A percentile compares a stretch with the other conserved stretches of the same genome.
Evolutionary conservation across 768 basidiomycete genomes (phyloP).

Genomic region (Lentinus tigrinus): DNA sequence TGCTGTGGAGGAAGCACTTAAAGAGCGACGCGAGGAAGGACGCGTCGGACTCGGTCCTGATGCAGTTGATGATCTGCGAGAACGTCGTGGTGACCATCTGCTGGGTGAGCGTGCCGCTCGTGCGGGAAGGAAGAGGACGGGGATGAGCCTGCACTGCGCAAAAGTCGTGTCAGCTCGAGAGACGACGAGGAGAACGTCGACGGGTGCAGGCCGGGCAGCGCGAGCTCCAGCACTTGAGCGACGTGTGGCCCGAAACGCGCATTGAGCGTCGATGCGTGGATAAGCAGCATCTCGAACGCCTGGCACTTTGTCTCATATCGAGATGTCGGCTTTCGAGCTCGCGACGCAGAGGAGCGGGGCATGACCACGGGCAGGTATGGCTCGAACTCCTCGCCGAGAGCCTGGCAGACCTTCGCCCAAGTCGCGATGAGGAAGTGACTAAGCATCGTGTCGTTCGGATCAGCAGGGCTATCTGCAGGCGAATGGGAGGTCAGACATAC

Average conservation of each 20-base stretch:
- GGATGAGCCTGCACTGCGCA: slow-evolving; percentile 71
- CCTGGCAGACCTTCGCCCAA: slow-evolving; percentile 88
- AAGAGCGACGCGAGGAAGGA: slow-evolving; percentile 79
- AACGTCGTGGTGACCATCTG: slow-evolving; percentile 71
- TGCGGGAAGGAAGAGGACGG: slow-evolving; percentile 67
- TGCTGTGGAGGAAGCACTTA: slow-evolving; percentile 62
- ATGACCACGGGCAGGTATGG: slow-evolving; percentile 85
- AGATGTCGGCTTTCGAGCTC: slow-evolving; percentile 74
- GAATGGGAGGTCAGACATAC: not conserved
- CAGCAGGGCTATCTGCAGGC: slow-evolving; percentile 60
- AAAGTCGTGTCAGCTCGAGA: too few species aligned
- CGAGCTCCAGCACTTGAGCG: slow-evolving; percentile 66
- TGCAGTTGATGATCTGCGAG: slow-evolving; percentile 59
- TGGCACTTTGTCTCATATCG: slow-evolving; percentile 84
- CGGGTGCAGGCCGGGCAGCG: slow-evolving; percentile 65
- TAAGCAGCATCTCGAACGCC: slow-evolving; percentile 83
- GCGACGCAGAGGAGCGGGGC: slow-evolving; percentile 77
- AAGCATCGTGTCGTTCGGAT: slow-evolving; percentile 70
- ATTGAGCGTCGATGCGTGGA: slow-evolving; percentile 71
- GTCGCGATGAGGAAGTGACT: slow-evolving; percentile 79
- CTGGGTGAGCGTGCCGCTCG: slow-evolving; percentile 62
- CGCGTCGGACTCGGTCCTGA: slow-evolving; percentile 67
- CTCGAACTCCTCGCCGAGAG: slow-evolving; percentile 81
- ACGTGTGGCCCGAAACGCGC: slow-evolving; percentile 72
- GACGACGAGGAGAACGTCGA: too few species aligned